Conservation (phyloP, 352 stramenopile species). For the Globisporangium paddicum region DNA sequence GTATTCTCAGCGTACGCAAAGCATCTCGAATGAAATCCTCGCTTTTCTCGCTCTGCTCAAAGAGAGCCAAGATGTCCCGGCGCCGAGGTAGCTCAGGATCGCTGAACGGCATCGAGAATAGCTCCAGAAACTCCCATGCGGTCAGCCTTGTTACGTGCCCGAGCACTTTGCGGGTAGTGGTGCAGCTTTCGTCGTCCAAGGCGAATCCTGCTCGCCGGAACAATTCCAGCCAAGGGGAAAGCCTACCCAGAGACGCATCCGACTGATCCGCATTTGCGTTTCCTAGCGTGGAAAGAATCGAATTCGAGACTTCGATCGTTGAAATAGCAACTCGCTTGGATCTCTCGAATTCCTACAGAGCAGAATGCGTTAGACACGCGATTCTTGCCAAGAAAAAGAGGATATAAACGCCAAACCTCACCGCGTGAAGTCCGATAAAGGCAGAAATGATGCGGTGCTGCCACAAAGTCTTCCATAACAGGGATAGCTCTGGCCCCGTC, state of each 20-base stretch:
- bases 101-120: slow-evolving; percentile 76
- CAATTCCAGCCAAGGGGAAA: slow-evolving; percentile 67
- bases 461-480: slow-evolving; percentile 69
- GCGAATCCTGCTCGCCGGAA: slow-evolving; percentile 53
- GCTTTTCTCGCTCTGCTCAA: slow-evolving; percentile 48
- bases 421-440: slow-evolving; percentile 52
- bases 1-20: slow-evolving; percentile 37
- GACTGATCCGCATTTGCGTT: slow-evolving; percentile 4
- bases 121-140: slow-evolving; percentile 73
- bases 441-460: slow-evolving; percentile 56
- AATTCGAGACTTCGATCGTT: slow-evolving; percentile 15
- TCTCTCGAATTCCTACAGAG: slow-evolving; percentile 20
- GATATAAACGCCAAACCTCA: slow-evolving; percentile 17
- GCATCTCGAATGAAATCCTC: slow-evolving; percentile 52
- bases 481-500: slow-evolving; percentile 49
- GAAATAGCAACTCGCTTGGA: slow-evolving; percentile 12
- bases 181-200: slow-evolving; percentile 49
- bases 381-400: background rate
- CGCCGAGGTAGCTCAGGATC: slow-evolving; percentile 50
- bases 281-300: slow-evolving; percentile 9
- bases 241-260: slow-evolving; percentile 12
- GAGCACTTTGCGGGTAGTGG: slow-evolving; percentile 28
- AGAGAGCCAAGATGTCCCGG: slow-evolving; percentile 58
- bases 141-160: slow-evolving; percentile 41
- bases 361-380: background rate